A percentile compares a stretch with the other conserved stretches of the same genome.
phyloP scores from a whole-genome alignment of 805 yeast species.

The Suhomyces faveliae region DNA sequence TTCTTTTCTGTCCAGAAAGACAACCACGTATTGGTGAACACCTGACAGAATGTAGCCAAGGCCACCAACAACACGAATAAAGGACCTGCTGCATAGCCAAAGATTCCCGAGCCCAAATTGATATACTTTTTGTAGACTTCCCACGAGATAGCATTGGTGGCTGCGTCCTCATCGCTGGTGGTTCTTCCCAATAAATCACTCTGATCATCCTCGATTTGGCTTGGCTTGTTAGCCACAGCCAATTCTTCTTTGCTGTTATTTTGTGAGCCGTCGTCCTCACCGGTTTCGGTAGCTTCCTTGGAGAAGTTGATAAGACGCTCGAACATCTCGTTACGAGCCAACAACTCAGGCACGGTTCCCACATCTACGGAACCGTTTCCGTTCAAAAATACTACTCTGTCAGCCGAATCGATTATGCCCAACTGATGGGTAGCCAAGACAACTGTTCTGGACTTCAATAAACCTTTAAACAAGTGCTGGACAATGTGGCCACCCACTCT shows the following conservation, averaged over 20 bases:
- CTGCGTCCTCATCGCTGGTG: slow-evolving; percentile 35
- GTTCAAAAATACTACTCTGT: slow-evolving; percentile 36
- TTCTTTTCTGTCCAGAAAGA: slow-evolving; percentile 41
- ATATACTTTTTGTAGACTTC: slow-evolving; percentile 38
- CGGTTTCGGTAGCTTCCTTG: slow-evolving; percentile 19
- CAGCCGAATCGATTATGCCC: slow-evolving; percentile 38
- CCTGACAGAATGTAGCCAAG: slow-evolving; percentile 39
- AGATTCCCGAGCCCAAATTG: slow-evolving; percentile 36
- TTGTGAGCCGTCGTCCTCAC: slow-evolving; percentile 19
- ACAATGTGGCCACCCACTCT: slow-evolving; percentile 43
- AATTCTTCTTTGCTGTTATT: slow-evolving; percentile 19
- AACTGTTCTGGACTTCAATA: slow-evolving; percentile 33
- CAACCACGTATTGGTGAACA: slow-evolving; percentile 47
- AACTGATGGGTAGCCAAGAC: slow-evolving; percentile 45
- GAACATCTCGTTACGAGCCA: slow-evolving; percentile 44
- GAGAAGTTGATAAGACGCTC: slow-evolving; percentile 50
- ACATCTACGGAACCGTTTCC: slow-evolving; percentile 43
- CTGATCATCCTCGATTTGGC: not conserved
- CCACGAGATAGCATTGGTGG: slow-evolving; percentile 41
- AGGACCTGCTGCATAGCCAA: slow-evolving; percentile 34
- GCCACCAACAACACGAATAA: slow-evolving; percentile 31
- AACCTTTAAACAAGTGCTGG: slow-evolving; percentile 32
- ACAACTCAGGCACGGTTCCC: slow-evolving; percentile 34
- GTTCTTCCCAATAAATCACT: slow-evolving; percentile 26
- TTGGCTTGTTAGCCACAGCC: slow-evolving; percentile 1